These are phyloP conservation scores for Exophiala lecanii-corni DNA, from an alignment of 2,329 filamentous ascomycete genomes.

Conservation along the genomic window DNA sequence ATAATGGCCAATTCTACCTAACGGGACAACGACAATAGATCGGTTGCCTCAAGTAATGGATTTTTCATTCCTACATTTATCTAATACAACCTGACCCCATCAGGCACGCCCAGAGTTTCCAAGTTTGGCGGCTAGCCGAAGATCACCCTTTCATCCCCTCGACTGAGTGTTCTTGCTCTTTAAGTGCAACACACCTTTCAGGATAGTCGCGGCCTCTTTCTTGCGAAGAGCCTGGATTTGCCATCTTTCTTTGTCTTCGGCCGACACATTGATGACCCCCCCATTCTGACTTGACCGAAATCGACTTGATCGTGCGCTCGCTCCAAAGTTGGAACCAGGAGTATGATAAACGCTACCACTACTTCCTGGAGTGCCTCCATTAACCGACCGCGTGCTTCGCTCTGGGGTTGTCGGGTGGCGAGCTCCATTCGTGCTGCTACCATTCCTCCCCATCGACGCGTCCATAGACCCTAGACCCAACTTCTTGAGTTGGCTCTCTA, in stretches of 20 bases:
- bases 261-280: conserved; percentile 13
- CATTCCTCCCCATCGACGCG: conserved; percentile 11
- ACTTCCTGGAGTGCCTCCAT: conserved; percentile 21
- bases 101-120: too few relatives aligned
- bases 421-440: conserved; percentile 11
- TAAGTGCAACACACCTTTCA: conserved; percentile 23
- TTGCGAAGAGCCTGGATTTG: conserved; percentile 22
- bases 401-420: conserved; percentile 13
- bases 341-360: conserved; percentile 27
- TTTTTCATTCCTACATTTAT: too few relatives aligned
- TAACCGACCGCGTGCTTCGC: conserved; percentile 8
- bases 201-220: conserved; percentile 23
- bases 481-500: conserved; percentile 81
- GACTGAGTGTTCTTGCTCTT: too few relatives aligned
- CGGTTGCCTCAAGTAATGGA: too few relatives aligned
- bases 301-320: conserved; percentile 16
- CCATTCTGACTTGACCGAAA: conserved; percentile 16
- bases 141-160: too few relatives aligned
- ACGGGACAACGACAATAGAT: too few relatives aligned
- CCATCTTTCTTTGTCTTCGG: conserved; percentile 26
- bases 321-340: conserved; percentile 23
- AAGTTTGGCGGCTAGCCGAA: too few relatives aligned
- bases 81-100: too few relatives aligned
- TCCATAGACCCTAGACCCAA: conserved; percentile 48
- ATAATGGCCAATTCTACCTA: too few relatives aligned